A percentile compares a stretch with the other conserved stretches of the same genome.
Evolutionary conservation across 441 rosid species (phyloP).

Genomic region (Aleurites moluccanus): DNA sequence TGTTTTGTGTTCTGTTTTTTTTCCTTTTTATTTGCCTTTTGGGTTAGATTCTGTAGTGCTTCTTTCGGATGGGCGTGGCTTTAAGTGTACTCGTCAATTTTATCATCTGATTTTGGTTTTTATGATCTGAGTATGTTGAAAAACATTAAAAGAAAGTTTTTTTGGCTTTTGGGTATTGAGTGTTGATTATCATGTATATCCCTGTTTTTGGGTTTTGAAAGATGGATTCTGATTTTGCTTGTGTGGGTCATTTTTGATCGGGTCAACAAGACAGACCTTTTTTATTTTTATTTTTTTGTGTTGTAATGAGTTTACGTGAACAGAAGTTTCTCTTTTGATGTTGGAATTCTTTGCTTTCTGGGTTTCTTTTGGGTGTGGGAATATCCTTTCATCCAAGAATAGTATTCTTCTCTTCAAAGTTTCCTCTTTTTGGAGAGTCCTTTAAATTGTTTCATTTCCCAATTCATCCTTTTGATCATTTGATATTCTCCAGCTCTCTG

Average conservation of each 20-base stretch:
- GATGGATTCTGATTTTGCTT: slow-evolving; percentile 34
- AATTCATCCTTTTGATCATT: background rate
- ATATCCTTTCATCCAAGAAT: slow-evolving; percentile 48
- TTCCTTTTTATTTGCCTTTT: background rate
- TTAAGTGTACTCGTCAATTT: slow-evolving; percentile 24
- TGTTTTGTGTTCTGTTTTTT: slow-evolving; percentile 17
- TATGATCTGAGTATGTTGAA: slow-evolving; percentile 40
- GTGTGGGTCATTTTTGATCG: slow-evolving; percentile 28
- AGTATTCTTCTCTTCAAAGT: slow-evolving; percentile 50
- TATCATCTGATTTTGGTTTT: slow-evolving; percentile 28
- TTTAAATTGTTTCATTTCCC: slow-evolving; percentile 16
- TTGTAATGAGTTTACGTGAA: slow-evolving; percentile 57
- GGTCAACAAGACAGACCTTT: slow-evolving; percentile 33
- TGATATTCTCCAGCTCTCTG: slow-evolving; percentile 3
- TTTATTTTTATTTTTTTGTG: slow-evolving; percentile 24
- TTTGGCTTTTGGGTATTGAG: slow-evolving; percentile 13
- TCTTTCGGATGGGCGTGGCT: slow-evolving; percentile 27
- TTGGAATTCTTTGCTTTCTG: slow-evolving; percentile 42
- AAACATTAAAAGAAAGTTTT: slow-evolving; percentile 7
- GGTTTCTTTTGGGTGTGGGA: slow-evolving; percentile 41
- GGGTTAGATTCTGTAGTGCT: slow-evolving; percentile 20
- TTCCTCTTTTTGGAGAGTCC: slow-evolving; percentile 31
- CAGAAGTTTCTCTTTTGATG: slow-evolving; percentile 40
- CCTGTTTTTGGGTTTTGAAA: slow-evolving; percentile 29
- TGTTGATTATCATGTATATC: slow-evolving; percentile 13